Percentiles rank a stretch among this genome's conserved stretches.
These are phyloP conservation scores for Sporothrix inflata DNA, from an alignment of 2,329 filamentous ascomycete genomes.

Conservation along the genomic window DNA sequence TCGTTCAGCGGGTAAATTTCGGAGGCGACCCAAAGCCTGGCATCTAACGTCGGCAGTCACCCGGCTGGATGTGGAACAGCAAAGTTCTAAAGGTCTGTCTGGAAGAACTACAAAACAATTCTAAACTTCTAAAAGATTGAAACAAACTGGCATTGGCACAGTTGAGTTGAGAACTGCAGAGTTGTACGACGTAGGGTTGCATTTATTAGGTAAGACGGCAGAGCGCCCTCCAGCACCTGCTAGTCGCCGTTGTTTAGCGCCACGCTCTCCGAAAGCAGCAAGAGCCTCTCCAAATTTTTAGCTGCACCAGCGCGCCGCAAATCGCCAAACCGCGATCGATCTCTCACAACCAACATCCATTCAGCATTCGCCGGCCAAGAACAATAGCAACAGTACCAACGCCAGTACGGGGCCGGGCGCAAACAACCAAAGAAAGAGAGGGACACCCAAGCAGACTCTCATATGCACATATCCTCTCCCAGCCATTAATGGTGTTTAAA, in stretches of 20 bases:
- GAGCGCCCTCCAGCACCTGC: not conserved
- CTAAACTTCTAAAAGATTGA: not conserved
- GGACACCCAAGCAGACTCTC: not conserved
- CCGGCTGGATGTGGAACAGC: too few relatives aligned
- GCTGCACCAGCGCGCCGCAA: not conserved
- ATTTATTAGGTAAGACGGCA: conserved; percentile 12
- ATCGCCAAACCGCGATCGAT: conserved; percentile 2
- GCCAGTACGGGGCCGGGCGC: not conserved
- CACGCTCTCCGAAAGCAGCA: not conserved
- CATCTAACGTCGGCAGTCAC: not conserved
- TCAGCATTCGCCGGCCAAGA: not conserved
- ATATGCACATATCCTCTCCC: not conserved
- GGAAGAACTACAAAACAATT: not conserved
- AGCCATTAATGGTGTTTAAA: conserved; percentile 3
- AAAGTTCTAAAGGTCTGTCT: too few relatives aligned
- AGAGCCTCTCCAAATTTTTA: not conserved
- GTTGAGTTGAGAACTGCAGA: too few relatives aligned
- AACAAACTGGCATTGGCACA: not conserved
- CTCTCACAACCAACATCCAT: conserved; percentile 11
- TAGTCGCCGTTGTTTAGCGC: conserved; percentile 8
- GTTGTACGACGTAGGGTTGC: not conserved
- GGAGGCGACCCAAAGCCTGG: not conserved
- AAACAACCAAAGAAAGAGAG: not conserved
- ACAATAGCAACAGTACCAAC: conserved; percentile 20
- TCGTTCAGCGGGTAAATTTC: not conserved